Base-by-base conservation (phyloP, 139 green algal genomes). In the Astrephomene gubernaculifera region DNA sequence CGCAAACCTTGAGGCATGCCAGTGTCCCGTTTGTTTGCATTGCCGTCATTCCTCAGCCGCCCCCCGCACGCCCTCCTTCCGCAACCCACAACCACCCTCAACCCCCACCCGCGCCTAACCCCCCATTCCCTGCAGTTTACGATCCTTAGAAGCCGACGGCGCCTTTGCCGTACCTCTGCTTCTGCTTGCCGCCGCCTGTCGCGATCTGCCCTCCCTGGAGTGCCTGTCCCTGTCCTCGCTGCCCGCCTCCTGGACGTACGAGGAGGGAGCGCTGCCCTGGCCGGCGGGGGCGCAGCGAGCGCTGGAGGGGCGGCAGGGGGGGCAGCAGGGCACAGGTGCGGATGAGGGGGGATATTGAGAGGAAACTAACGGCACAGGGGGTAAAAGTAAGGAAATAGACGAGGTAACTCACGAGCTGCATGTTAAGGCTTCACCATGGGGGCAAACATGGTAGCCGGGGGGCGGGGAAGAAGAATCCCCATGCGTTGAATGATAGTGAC, bases 201-300 rank as follows among this genome's bases (percentile, higher is more conserved):
- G n/a, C n/a, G 76, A 53, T 39, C 78, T 84, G 43, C 78, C 78
- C 22, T 2, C 22, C 22, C 78, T 84, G 8, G 44, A 60, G 43
- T 6, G 2, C 17, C 63, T 84, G 63, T 60, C 27, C 21, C 19
- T 84, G 44, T 36, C 63, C n/a, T 43, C 64, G 78, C 78, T 74
- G 63, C 78, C 78, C 21, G 61, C 78, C 6, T 39, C 44, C 7
- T 84, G 61, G 63, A 84, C 61, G 7, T 84, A 84, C 78, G 24
- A 22, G 43, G 43, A 74, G 41, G 61, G 61, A 1, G 19, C 29
- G n/a, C 61, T 74, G 43, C 73, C 73, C 53, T 82, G 75, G 75
- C 75, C 76, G 8, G 41, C 61, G 19, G 39, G 61, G 60, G 38
- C 38, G 41, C 53, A 36, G 41, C 57, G 72, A 60, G 19, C 21